These are phyloP conservation scores for Xerocomus potaroensis DNA, from an alignment of 768 basidiomycete genomes.

Conservation along the genomic window DNA sequence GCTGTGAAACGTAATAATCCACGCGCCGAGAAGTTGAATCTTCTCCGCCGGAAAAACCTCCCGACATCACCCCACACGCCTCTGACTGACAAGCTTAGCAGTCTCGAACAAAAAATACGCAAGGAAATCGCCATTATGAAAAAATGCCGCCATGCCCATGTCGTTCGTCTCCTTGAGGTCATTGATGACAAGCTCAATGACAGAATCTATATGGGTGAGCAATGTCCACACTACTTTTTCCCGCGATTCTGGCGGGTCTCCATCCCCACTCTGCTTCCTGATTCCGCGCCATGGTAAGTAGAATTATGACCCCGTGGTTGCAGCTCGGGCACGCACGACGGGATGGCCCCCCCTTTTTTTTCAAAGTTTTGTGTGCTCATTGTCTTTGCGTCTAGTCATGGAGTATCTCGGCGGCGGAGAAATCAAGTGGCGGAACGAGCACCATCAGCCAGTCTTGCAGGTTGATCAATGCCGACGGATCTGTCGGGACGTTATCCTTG, in stretches of 20 bases:
- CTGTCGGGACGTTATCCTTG: constrained; percentile 89
- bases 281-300: constrained; percentile 25
- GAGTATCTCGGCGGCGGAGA: constrained; percentile 96
- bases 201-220: constrained; percentile 92
- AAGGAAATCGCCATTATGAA: constrained; percentile 99
- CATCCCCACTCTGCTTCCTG: constrained; percentile 20
- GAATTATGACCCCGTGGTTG: constrained; percentile 31
- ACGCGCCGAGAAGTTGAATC: constrained; percentile 59
- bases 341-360: constrained; percentile 15
- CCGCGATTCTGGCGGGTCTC: constrained; percentile 12
- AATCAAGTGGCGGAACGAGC: constrained; percentile 76
- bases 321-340: constrained; percentile 29
- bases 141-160: constrained; percentile 85
- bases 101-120: constrained; percentile 77
- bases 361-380: constrained; percentile 19
- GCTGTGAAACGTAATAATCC: constrained; percentile 69
- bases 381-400: constrained; percentile 58
- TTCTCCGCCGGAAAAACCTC: constrained; percentile 46
- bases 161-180: constrained; percentile 87
- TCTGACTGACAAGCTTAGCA: constrained; percentile 64
- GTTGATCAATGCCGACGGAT: constrained; percentile 83
- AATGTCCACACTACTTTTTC: constrained; percentile 5
- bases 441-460: constrained; percentile 69
- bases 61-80: constrained; percentile 44
- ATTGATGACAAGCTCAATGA: constrained; percentile 88